A percentile compares a stretch with the other conserved stretches of the same genome.
phyloP scores from a whole-genome alignment of 2,329 filamentous ascomycete genomes.

The Beauveria varroae region DNA sequence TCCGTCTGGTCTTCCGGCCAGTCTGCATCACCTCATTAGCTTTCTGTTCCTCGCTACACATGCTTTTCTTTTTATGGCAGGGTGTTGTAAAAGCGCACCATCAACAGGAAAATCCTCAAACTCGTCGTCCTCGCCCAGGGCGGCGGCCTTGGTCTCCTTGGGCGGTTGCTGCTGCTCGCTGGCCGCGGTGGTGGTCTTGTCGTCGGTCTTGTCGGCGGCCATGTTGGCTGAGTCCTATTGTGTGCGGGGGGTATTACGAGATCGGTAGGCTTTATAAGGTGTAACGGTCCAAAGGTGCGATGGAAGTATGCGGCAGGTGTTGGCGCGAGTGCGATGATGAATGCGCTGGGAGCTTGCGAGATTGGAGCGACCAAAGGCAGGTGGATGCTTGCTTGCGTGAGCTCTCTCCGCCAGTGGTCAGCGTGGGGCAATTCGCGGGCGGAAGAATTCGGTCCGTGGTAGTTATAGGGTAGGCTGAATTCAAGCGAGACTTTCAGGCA shows the following conservation, averaged over 20 bases:
- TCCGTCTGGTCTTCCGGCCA: conserved; percentile 91
- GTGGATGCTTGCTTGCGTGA: conserved; percentile 9
- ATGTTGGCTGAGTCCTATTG: conserved; percentile 19
- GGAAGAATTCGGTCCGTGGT: conserved; percentile 10
- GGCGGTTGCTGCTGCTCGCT: conserved; percentile 34
- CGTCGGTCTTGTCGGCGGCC: conserved; percentile 26
- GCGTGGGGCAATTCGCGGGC: background rate
- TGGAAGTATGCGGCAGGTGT: too few relatives aligned
- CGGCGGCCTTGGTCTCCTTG: conserved; percentile 46
- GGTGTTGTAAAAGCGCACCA: conserved; percentile 46
- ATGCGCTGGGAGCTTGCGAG: conserved; percentile 1
- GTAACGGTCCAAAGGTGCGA: background rate
- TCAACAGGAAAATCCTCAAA: conserved; percentile 98
- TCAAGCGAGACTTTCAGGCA: too few relatives aligned
- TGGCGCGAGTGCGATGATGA: background rate
- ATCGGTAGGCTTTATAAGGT: too few relatives aligned
- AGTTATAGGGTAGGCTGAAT: background rate
- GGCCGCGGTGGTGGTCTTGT: conserved; percentile 24
- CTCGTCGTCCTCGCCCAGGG: conserved; percentile 94
- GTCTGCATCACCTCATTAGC: conserved; percentile 45
- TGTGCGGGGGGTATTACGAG: background rate
- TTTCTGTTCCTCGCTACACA: background rate
- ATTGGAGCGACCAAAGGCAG: background rate
- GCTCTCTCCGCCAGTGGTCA: background rate
- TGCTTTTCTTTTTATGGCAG: background rate